Percentiles rank a stretch among this genome's conserved stretches.
Conservation (phyloP, 768 basidiomycete genomes). For the Boletus tylopilopsis region DNA sequence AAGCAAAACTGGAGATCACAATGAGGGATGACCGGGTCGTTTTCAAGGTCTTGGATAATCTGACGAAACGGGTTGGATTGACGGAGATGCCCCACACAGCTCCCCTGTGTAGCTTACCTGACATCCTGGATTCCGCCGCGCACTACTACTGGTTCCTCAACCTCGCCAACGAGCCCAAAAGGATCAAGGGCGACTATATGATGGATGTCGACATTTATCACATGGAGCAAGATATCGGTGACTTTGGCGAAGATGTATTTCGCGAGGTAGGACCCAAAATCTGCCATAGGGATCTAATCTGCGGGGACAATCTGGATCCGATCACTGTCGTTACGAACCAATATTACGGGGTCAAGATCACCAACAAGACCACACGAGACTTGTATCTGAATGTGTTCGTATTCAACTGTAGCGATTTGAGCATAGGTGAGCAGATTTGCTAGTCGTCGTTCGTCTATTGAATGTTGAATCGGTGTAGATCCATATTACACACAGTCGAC, state of each 20-base stretch:
- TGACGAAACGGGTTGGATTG: slow-evolving; percentile 1
- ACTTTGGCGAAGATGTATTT: not conserved
- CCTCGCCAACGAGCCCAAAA: slow-evolving; percentile 1
- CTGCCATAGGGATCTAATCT: slow-evolving; percentile 1
- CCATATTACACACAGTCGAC: slow-evolving; percentile 8
- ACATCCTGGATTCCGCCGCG: slow-evolving; percentile 9
- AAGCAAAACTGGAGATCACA: not conserved
- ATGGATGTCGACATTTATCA: slow-evolving; percentile 12
- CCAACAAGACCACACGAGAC: slow-evolving; percentile 29
- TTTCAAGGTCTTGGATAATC: slow-evolving; percentile 8
- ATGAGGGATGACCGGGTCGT: not conserved
- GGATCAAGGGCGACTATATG: not conserved
- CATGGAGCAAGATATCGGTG: not conserved
- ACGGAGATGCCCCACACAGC: not conserved
- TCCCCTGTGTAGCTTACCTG: not conserved
- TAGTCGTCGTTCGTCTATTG: not conserved
- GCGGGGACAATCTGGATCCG: not conserved
- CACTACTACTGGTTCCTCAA: slow-evolving; percentile 21
- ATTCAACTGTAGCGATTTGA: slow-evolving; percentile 39
- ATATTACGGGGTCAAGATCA: slow-evolving; percentile 34
- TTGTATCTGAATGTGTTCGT: slow-evolving; percentile 42
- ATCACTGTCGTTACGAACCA: slow-evolving; percentile 22
- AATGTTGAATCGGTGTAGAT: slow-evolving; percentile 5
- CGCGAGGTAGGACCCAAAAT: not conserved
- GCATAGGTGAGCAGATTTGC: slow-evolving; percentile 27